Base-by-base conservation (phyloP, 371 early-diverging fungal genomes). In the Mucor racemosus region DNA sequence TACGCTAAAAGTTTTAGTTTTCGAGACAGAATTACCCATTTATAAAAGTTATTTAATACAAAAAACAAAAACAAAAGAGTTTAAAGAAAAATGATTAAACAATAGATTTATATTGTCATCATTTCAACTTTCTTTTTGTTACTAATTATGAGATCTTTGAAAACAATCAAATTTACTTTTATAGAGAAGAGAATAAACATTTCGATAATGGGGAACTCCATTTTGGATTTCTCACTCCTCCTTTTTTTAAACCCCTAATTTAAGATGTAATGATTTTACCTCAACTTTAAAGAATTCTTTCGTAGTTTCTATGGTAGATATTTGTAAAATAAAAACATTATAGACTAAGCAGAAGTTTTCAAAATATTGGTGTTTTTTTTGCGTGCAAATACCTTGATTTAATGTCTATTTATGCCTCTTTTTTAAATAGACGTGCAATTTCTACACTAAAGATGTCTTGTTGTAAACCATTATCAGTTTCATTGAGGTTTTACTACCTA, bases 121-220 rank as follows among this genome's bases (percentile, higher is more conserved):
- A 53, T 26, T 11, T 53, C 4, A 38, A 9, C 53, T 53, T 21
- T 13, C 0, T 21, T 31, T 50, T 31, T 53, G 53, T 53, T 53
- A 53, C 53, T 53, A 31, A 53, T 53, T 53, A 21, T 53, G 53
- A 53, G 17, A 31, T 14, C 4, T 26, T 53, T 53, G 53, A 53
- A 53, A 58, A 58, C 58, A 58, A 58, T 21, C 17, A 60, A 60
- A 60, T 60, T 60, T 60, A 60, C 60, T 60, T 60, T 42, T 60
- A 42, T 42, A 42, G 60, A 42, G 31, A 3, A 31, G 5, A 1
- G 31, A 10, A 60, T 33, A 60, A 60, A 60, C 60, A 60, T 60
- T 60, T 21, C 53, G 31, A 11, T 53, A 31, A 26, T 31, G 31
- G 4, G 21, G 53, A 26, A 14, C 50, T 11, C 26, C 14, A 10